Conservation (phyloP, 2,329 filamentous ascomycete genomes). For the Fonsecaea erecta region DNA sequence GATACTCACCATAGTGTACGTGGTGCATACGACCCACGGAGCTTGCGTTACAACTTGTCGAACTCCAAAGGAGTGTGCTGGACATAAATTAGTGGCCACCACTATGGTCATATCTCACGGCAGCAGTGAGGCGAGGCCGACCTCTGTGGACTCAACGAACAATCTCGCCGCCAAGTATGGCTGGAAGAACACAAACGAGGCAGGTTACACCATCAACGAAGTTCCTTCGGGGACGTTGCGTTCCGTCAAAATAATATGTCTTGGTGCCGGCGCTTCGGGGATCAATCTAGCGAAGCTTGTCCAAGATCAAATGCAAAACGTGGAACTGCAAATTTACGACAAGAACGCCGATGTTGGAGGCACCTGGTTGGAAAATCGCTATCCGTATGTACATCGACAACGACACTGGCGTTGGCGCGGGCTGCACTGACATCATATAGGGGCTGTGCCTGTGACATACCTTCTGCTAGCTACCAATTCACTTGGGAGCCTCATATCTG, state of each 20-base stretch:
- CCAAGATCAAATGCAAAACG: slow-evolving; percentile 5
- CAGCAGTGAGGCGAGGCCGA: not conserved
- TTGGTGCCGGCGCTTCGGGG: slow-evolving; percentile 4
- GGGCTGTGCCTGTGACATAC: slow-evolving; percentile 54
- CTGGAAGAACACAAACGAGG: not conserved
- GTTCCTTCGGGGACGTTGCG: not conserved
- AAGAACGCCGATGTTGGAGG: slow-evolving; percentile 12
- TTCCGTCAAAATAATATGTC: not conserved
- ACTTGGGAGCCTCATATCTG: slow-evolving; percentile 33
- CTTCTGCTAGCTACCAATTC: slow-evolving; percentile 41
- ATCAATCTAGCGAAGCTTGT: slow-evolving; percentile 14
- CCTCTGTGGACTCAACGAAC: not conserved
- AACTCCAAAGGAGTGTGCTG: not conserved
- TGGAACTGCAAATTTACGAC: slow-evolving; percentile 12
- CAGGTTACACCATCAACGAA: slow-evolving; percentile 5
- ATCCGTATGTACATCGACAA: not conserved
- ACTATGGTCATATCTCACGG: not conserved
- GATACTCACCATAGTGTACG: no score
- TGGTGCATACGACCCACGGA: no score
- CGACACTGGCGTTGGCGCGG: not conserved
- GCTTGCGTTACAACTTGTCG: no score
- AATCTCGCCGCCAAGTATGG: not conserved
- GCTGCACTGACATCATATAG: not conserved
- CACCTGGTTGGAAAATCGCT: slow-evolving; percentile 6
- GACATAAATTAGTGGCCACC: not conserved